Evolutionary conservation across 2,329 filamentous ascomycete species (phyloP).

Genomic region (Verticillium klebahnii): DNA sequence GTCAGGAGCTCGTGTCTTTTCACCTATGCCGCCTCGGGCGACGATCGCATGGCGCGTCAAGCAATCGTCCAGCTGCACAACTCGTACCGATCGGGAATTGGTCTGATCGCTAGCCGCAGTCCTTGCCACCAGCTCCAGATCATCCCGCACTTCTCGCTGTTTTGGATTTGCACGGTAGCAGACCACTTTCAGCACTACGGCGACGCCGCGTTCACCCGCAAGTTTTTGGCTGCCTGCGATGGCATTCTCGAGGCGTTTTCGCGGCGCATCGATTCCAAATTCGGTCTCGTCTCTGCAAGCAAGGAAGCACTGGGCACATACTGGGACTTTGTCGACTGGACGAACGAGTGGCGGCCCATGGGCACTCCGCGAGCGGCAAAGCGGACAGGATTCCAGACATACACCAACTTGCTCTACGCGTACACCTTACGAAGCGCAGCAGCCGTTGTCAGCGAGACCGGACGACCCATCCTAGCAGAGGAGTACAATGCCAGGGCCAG

Average conservation of each 20-base stretch:
- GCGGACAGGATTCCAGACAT: slow-evolving; percentile 22
- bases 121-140: slow-evolving; percentile 29
- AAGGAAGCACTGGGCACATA: slow-evolving; percentile 17
- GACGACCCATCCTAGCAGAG: slow-evolving; percentile 22
- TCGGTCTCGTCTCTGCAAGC: slow-evolving; percentile 11
- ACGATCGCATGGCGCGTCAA: slow-evolving; percentile 25
- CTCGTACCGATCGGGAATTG: slow-evolving; percentile 16
- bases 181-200: slow-evolving; percentile 31
- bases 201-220: slow-evolving; percentile 21
- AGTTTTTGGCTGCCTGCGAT: slow-evolving; percentile 25
- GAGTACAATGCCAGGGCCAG: slow-evolving; percentile 24
- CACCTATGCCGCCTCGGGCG: slow-evolving; percentile 22
- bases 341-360: slow-evolving; percentile 17
- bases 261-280: slow-evolving; percentile 7
- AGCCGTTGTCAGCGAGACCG: slow-evolving; percentile 22
- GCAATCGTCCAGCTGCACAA: slow-evolving; percentile 22
- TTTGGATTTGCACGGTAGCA: slow-evolving; percentile 28
- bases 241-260: slow-evolving; percentile 27
- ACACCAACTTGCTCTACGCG: slow-evolving; percentile 29
- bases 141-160: slow-evolving; percentile 32
- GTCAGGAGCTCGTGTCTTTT: slow-evolving; percentile 21
- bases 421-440: slow-evolving; percentile 28
- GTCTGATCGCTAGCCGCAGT: slow-evolving; percentile 27
- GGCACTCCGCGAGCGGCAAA: slow-evolving; percentile 33
- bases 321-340: slow-evolving; percentile 33